A percentile compares a stretch with the other conserved stretches of the same genome.
phyloP scores from a whole-genome alignment of 805 yeast species.

The Candida khao-thaluensis region DNA sequence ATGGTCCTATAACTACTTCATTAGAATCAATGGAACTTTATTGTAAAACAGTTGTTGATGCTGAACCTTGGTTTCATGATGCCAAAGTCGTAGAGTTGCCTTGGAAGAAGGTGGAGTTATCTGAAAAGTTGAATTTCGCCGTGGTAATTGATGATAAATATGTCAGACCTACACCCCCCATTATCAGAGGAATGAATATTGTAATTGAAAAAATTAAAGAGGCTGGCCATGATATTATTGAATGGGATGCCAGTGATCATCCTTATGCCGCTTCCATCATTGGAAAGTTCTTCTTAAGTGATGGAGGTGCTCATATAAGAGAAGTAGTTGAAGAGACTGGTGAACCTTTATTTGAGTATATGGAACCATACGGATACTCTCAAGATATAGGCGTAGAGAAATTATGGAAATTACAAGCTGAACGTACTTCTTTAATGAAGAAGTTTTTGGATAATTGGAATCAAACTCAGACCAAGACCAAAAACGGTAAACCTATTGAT shows the following conservation, averaged over 20 bases:
- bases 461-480: conserved; percentile 47
- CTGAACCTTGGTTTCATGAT: conserved; percentile 63
- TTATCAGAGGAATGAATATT: conserved; percentile 52
- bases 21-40: conserved; percentile 13
- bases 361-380: conserved; percentile 55
- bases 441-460: conserved; percentile 56
- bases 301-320: conserved; percentile 62
- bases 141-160: conserved; percentile 65
- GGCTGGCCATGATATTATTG: conserved; percentile 58
- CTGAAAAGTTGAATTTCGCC: conserved; percentile 45
- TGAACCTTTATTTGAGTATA: conserved; percentile 60
- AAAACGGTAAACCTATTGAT: conserved; percentile 50
- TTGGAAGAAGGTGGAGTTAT: conserved; percentile 48
- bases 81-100: conserved; percentile 47
- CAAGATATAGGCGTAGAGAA: conserved; percentile 49
- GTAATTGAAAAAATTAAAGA: conserved; percentile 52
- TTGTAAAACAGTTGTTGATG: conserved; percentile 29
- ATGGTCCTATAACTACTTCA: conserved; percentile 37
- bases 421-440: conserved; percentile 52
- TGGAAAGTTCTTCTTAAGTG: conserved; percentile 55
- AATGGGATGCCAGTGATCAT: conserved; percentile 57
- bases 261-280: conserved; percentile 60
- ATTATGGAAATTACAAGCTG: conserved; percentile 47
- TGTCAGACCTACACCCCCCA: conserved; percentile 73
- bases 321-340: conserved; percentile 58